Conservation (phyloP, 202 grass and related monocot genomes). For the Digitaria exilis region DNA sequence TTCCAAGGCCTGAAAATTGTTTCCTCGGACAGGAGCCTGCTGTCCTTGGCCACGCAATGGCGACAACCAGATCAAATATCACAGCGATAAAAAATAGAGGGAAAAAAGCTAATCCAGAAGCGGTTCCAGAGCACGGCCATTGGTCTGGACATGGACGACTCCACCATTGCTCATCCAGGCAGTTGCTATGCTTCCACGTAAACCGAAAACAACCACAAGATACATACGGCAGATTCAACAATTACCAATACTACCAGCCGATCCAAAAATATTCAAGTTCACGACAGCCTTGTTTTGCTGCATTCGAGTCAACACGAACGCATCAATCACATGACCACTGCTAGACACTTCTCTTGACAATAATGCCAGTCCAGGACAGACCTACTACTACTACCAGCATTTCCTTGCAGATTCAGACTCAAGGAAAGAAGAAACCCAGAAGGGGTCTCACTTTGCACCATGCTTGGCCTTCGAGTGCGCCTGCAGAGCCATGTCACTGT, state of each 20-base stretch:
- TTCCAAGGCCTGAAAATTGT: too few relatives aligned
- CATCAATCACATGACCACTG: background rate
- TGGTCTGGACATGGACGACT: background rate
- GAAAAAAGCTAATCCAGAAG: too few relatives aligned
- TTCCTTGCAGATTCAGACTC: background rate
- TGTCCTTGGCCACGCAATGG: too few relatives aligned
- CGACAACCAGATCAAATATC: too few relatives aligned
- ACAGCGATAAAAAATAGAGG: too few relatives aligned
- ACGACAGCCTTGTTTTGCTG: background rate
- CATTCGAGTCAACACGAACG: background rate
- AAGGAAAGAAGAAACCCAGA: background rate
- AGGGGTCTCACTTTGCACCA: background rate
- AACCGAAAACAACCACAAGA: background rate
- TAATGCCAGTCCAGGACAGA: background rate
- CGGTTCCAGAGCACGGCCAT: too few relatives aligned
- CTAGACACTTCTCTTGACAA: background rate
- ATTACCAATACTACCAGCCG: background rate
- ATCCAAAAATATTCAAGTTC: background rate
- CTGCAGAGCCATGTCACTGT: slow-evolving; percentile 65
- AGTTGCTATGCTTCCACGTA: background rate
- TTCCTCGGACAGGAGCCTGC: too few relatives aligned
- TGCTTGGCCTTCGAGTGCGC: slow-evolving; percentile 81
- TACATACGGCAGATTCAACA: background rate
- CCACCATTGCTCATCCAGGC: background rate
- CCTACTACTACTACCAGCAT: background rate